A percentile compares a stretch with the other conserved stretches of the same genome.
Evolutionary conservation across 208 protist genomes (phyloP).

Genomic region (Acanthamoeba healyi): DNA sequence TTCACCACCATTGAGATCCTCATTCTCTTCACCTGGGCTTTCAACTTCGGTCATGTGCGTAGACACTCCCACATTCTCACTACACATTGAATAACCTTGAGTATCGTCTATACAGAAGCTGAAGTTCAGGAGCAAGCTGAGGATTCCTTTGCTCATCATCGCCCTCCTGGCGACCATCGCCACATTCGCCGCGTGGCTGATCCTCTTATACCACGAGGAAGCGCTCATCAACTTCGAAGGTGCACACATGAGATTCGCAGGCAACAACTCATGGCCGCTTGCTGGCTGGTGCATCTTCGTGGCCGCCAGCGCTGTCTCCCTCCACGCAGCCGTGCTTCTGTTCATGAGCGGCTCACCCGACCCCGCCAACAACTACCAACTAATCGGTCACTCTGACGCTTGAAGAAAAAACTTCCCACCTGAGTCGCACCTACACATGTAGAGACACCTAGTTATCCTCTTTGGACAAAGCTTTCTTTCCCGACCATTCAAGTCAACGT

Average conservation of each 20-base stretch:
- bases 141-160: constrained; percentile 6
- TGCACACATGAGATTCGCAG: background rate
- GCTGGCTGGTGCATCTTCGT: background rate
- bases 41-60: background rate
- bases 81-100: too few relatives aligned
- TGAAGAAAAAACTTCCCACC: too few relatives aligned
- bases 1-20: constrained; percentile 4
- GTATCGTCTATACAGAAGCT: constrained; percentile 17
- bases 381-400: too few relatives aligned
- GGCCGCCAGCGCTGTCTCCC: background rate
- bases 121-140: constrained; percentile 42
- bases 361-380: too few relatives aligned
- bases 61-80: background rate
- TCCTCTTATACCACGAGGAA: background rate
- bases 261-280: background rate
- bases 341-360: background rate
- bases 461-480: too few relatives aligned
- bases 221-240: background rate
- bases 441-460: too few relatives aligned
- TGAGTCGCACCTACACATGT: too few relatives aligned
- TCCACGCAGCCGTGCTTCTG: background rate
- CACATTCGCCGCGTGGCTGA: background rate
- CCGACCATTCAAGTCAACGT: too few relatives aligned
- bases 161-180: background rate
- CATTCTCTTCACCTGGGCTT: background rate